These are phyloP conservation scores for Clarkia xantiana DNA, from an alignment of 345 rosid genomes.

Conservation along the genomic window DNA sequence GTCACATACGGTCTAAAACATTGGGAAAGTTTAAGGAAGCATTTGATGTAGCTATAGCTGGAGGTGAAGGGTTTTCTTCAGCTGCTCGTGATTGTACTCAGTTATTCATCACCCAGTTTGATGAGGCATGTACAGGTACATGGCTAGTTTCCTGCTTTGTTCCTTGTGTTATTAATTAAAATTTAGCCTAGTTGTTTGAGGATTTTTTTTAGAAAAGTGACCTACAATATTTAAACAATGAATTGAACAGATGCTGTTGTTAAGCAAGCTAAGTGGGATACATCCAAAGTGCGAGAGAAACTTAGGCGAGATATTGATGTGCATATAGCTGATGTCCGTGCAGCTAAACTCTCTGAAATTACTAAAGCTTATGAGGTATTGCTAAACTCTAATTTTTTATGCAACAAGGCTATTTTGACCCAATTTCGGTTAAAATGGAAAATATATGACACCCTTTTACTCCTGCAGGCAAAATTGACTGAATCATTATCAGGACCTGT, in stretches of 20 bases:
- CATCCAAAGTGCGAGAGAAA: slow-evolving; percentile 59
- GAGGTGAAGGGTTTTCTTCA: slow-evolving; percentile 58
- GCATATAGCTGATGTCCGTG: slow-evolving; percentile 66
- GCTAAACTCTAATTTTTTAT: neutral
- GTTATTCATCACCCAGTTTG: slow-evolving; percentile 37
- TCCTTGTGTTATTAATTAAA: neutral
- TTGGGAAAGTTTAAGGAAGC: slow-evolving; percentile 50
- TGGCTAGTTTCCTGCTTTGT: neutral
- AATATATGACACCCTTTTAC: neutral
- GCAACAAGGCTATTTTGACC: too few species aligned
- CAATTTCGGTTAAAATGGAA: neutral
- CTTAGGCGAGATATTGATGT: slow-evolving; percentile 79
- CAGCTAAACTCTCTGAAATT: slow-evolving; percentile 69
- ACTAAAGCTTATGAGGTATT: slow-evolving; percentile 64
- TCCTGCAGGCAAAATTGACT: slow-evolving; percentile 58
- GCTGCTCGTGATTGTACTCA: slow-evolving; percentile 36
- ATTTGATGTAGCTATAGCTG: slow-evolving; percentile 56
- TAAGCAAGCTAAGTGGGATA: slow-evolving; percentile 89
- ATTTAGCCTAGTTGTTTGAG: neutral
- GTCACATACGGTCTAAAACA: slow-evolving; percentile 55
- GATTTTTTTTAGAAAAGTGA: neutral
- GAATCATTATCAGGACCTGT: slow-evolving; percentile 71
- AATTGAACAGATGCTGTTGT: slow-evolving; percentile 58
- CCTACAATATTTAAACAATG: neutral
- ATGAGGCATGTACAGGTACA: slow-evolving; percentile 57